These are phyloP conservation scores for Sordariomycetes sp. DNA, from an alignment of 2,329 filamentous ascomycete species.

Conservation along the genomic window DNA sequence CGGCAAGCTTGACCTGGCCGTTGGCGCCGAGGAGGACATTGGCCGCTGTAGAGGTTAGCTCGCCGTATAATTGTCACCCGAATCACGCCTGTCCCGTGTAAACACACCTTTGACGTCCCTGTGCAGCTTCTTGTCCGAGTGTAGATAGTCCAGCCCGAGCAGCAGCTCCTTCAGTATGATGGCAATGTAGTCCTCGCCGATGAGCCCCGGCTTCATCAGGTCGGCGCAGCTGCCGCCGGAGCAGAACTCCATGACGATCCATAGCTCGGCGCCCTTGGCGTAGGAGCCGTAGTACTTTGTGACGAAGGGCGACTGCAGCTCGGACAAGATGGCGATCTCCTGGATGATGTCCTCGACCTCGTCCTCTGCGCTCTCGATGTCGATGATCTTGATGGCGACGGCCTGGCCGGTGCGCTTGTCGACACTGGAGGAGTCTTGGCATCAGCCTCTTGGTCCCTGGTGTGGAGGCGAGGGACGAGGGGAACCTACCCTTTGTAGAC, in stretches of 20 bases:
- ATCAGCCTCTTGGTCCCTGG: not conserved
- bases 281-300: constrained; percentile 98
- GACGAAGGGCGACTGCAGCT: constrained; percentile 89
- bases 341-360: constrained; percentile 99
- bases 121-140: constrained; percentile 91
- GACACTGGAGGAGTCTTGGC: constrained; percentile 42
- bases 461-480: constrained; percentile 3
- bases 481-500: constrained; percentile 85
- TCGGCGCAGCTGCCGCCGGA: constrained; percentile 93
- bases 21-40: constrained; percentile 82
- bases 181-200: constrained; percentile 91
- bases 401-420: constrained; percentile 87
- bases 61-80: not conserved
- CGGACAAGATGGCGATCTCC: constrained; percentile 93
- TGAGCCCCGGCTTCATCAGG: constrained; percentile 83
- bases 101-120: constrained; percentile 80
- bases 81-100: not conserved
- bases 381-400: constrained; percentile 96
- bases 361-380: constrained; percentile 97
- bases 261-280: constrained; percentile 87
- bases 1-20: constrained; percentile 91
- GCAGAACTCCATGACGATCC: constrained; percentile 99
- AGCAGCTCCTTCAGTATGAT: constrained; percentile 88
- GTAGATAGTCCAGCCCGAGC: constrained; percentile 81
- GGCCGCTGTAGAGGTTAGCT: constrained; percentile 45